Base-by-base conservation (phyloP, 2,329 filamentous ascomycete species). In the Monosporascus sp. region DNA sequence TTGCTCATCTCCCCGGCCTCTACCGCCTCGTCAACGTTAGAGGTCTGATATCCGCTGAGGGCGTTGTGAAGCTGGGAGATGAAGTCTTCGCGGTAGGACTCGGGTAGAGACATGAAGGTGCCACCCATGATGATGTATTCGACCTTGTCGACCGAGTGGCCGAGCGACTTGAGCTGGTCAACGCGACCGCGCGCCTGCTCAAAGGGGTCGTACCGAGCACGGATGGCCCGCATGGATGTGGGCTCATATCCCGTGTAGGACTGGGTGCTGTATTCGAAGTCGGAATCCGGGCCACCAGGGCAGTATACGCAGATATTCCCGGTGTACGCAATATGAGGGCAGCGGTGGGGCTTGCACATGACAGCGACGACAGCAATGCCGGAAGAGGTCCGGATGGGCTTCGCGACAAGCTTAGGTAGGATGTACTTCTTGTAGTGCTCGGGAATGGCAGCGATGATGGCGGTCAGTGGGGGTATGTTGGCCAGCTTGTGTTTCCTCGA, bases 41-140 rank as follows among this genome's bases (percentile, higher is more conserved):
- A 87, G 0, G 92, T 96, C 65, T 96, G 91, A 68, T 99, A 99
- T 7, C 94, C 94, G 60, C 91, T 97, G 7, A 99, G 82, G 1
- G 94, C 94, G 68, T 99, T 99, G 74, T 99, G 94, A 49, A 99
- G 80, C 67, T 97, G 93, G 1, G 91, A 88, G 55, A 99, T 96
- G 65, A 99, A 99, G 53, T 89, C 85, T 57, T 99, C 90, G 28
- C 94, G 81, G 71, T 99, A 99, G 24, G 87, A 85, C 64, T 91
- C 86, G 8, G 93, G 81, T 26, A 99, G 74, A 3, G 93, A 97
- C 95, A 99, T 99, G 73, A 99, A 99, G 0, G 94, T 99, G 60
- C 94, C 94, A 55, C 94, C 94, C 94, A 99, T 99, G 69, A 99
- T 96, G 68, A 99, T 99, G 72, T 97, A 99, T 76, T 99, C 94